A percentile compares a stretch with the other conserved stretches of the same genome.
Evolutionary conservation across 2,329 filamentous ascomycete genomes (phyloP).

Genomic region (Periconia digitata): DNA sequence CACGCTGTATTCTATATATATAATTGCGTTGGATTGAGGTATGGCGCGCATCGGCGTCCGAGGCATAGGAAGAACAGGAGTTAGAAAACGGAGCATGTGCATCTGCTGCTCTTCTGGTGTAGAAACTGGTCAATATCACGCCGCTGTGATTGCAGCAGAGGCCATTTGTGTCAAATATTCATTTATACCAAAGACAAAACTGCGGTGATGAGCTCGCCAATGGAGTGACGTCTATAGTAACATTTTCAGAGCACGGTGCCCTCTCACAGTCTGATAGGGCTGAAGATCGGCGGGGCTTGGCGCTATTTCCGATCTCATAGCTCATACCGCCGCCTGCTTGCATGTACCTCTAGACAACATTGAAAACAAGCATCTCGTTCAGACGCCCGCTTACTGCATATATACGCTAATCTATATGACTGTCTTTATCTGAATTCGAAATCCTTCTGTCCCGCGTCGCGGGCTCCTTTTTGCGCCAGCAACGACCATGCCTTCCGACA

Average conservation of each 20-base stretch:
- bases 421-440: background rate
- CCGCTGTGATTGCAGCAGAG: background rate
- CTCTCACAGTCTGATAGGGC: slow-evolving; percentile 21
- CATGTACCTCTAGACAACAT: background rate
- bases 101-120: slow-evolving; percentile 22
- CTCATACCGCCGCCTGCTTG: no score
- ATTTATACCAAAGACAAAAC: no score
- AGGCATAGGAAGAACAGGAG: slow-evolving; percentile 6
- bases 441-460: background rate
- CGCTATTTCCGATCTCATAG: background rate
- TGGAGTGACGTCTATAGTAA: background rate
- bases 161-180: no score
- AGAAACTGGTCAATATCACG: slow-evolving; percentile 30
- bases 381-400: background rate
- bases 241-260: background rate
- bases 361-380: background rate
- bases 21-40: slow-evolving; percentile 6
- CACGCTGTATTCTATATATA: slow-evolving; percentile 1
- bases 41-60: slow-evolving; percentile 23
- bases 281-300: slow-evolving; percentile 29
- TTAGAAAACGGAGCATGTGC: slow-evolving; percentile 15
- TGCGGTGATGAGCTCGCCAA: background rate
- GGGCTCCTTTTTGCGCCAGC: background rate
- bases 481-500: slow-evolving; percentile 28
- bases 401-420: background rate